These are phyloP conservation scores for Strobilomyces confusus DNA, from an alignment of 768 basidiomycete species.

Conservation along the genomic window DNA sequence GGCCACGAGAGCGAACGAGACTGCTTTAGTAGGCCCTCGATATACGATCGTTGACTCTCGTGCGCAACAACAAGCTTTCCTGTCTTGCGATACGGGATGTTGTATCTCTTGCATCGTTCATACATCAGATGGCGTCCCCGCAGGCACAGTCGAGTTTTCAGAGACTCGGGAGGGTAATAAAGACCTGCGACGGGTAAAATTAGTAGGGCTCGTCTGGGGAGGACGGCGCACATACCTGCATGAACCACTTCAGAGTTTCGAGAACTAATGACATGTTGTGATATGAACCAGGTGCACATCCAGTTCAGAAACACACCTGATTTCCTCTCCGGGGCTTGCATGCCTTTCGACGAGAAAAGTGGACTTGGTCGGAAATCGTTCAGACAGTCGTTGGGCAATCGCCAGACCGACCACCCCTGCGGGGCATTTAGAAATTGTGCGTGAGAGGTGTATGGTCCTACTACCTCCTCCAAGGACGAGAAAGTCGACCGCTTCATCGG, in stretches of 20 bases:
- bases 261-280: constrained; percentile 46
- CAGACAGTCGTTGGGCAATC: constrained; percentile 69
- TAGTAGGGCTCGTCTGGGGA: not conserved
- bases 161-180: constrained; percentile 77
- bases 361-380: constrained; percentile 59
- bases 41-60: constrained; percentile 60
- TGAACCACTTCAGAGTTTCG: constrained; percentile 96
- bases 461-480: constrained; percentile 89
- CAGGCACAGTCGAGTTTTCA: constrained; percentile 84
- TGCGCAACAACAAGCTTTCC: constrained; percentile 91
- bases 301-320: constrained; percentile 45
- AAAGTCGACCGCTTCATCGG: constrained; percentile 75
- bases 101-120: constrained; percentile 56
- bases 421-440: not conserved
- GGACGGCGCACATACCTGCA: constrained; percentile 48
- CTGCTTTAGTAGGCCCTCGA: constrained; percentile 64
- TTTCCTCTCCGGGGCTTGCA: constrained; percentile 75
- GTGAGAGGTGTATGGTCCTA: constrained; percentile 14
- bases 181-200: constrained; percentile 46
- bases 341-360: constrained; percentile 84
- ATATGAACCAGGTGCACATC: not conserved
- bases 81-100: constrained; percentile 65
- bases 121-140: constrained; percentile 86
- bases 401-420: constrained; percentile 85
- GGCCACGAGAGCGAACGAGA: constrained; percentile 54